Evolutionary conservation across 441 rosid genomes (phyloP).

Genomic region (Adansonia gregorii): DNA sequence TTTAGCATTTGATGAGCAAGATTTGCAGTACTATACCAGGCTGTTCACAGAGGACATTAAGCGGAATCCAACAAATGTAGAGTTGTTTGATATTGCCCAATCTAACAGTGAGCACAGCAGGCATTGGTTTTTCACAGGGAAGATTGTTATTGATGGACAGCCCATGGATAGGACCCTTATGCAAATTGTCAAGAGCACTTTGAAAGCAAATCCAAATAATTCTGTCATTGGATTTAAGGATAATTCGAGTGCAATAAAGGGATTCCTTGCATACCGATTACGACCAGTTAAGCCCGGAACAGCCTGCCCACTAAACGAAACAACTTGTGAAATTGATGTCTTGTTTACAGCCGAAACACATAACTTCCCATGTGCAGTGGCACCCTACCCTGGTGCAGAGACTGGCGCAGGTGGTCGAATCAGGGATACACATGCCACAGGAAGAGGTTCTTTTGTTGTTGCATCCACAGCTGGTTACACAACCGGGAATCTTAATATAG

Average conservation of each 20-base stretch:
- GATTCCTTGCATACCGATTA: slow-evolving; percentile 71
- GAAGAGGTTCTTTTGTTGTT: slow-evolving; percentile 88
- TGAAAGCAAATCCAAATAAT: slow-evolving; percentile 77
- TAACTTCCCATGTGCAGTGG: slow-evolving; percentile 98
- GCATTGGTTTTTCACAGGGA: slow-evolving; percentile 95
- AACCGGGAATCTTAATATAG: slow-evolving; percentile 81
- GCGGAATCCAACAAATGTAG: slow-evolving; percentile 86
- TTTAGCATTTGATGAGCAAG: slow-evolving; percentile 94
- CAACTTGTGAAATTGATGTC: slow-evolving; percentile 65
- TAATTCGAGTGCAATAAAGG: slow-evolving; percentile 93
- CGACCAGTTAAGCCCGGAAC: slow-evolving; percentile 76
- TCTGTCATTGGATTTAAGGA: slow-evolving; percentile 94
- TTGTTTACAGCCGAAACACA: slow-evolving; percentile 95
- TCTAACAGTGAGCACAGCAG: slow-evolving; percentile 96
- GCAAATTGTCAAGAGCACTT: slow-evolving; percentile 96
- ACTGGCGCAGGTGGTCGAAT: slow-evolving; percentile 98
- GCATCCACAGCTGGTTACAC: slow-evolving; percentile 91
- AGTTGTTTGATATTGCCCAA: slow-evolving; percentile 92
- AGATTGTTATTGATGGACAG: slow-evolving; percentile 83
- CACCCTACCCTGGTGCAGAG: slow-evolving; percentile 98
- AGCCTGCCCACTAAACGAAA: slow-evolving; percentile 55
- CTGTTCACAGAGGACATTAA: slow-evolving; percentile 75
- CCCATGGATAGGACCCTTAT: slow-evolving; percentile 80
- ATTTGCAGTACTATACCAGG: slow-evolving; percentile 80
- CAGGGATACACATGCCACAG: slow-evolving; percentile 97